phyloP scores from a whole-genome alignment of 768 basidiomycete genomes.

The Leccinum variicolor region DNA sequence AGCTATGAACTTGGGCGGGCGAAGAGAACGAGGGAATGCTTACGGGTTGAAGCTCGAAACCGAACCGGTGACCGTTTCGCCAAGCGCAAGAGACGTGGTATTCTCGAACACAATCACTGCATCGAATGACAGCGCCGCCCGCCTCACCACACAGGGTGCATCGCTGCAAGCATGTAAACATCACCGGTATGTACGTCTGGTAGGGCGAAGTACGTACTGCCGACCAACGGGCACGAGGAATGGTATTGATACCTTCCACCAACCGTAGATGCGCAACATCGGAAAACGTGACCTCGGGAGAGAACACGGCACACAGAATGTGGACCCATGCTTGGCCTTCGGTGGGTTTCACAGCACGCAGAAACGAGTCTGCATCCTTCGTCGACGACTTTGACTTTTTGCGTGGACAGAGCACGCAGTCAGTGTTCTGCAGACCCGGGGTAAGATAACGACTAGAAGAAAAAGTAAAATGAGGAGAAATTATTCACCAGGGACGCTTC shows the following conservation, averaged over 20 bases:
- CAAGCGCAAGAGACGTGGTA: conserved; percentile 93
- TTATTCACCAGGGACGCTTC: conserved; percentile 76
- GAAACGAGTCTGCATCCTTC: conserved; percentile 57
- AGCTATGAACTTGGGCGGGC: background rate
- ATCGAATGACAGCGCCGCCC: conserved; percentile 80
- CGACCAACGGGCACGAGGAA: conserved; percentile 70
- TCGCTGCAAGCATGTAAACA: conserved; percentile 41
- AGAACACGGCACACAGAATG: conserved; percentile 84
- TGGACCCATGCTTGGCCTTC: conserved; percentile 95
- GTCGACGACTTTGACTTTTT: conserved; percentile 31
- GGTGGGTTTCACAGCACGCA: conserved; percentile 83
- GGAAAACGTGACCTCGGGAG: conserved; percentile 79
- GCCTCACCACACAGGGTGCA: conserved; percentile 71
- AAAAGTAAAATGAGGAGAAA: background rate
- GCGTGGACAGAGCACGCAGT: conserved; percentile 83
- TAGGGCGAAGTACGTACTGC: conserved; percentile 46
- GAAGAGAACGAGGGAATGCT: conserved; percentile 22
- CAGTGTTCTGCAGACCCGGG: conserved; percentile 53
- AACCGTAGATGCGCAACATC: conserved; percentile 68
- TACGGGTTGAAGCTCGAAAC: conserved; percentile 88
- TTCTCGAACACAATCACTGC: conserved; percentile 75
- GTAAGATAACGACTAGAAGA: background rate
- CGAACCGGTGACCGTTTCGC: conserved; percentile 78
- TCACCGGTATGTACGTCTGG: background rate
- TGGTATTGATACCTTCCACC: conserved; percentile 83